These are phyloP conservation scores for Ampelomyces quisqualis DNA, from an alignment of 2,329 filamentous ascomycete species.

Conservation along the genomic window DNA sequence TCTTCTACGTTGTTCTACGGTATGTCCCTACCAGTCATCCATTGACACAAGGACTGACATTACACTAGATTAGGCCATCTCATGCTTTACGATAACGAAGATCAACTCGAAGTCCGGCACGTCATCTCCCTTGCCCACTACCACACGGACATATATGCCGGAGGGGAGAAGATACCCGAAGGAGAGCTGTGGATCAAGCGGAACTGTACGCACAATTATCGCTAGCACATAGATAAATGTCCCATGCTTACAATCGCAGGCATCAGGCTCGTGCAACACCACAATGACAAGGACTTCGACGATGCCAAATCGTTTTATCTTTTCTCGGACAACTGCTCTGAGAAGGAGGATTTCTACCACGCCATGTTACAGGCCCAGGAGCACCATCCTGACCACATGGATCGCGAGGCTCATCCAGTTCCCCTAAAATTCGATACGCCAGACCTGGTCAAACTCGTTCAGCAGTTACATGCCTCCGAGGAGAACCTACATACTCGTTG, in stretches of 20 bases:
- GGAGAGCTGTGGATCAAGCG: conserved; percentile 95
- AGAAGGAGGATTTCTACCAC: conserved; percentile 98
- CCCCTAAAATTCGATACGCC: conserved; percentile 78
- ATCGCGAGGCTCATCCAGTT: conserved; percentile 59
- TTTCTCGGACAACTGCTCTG: conserved; percentile 92
- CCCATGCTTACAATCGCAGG: conserved; percentile 17
- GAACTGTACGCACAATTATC: conserved; percentile 58
- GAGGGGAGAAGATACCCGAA: conserved; percentile 75
- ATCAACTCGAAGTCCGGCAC: conserved; percentile 92
- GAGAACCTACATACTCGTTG: conserved; percentile 88
- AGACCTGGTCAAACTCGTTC: conserved; percentile 85
- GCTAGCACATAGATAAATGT: background rate
- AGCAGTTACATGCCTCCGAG: conserved; percentile 86
- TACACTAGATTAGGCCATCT: conserved; percentile 71
- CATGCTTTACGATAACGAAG: conserved; percentile 95
- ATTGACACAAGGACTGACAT: conserved; percentile 7
- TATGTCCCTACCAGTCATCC: conserved; percentile 45
- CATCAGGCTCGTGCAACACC: conserved; percentile 72
- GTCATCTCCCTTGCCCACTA: conserved; percentile 92
- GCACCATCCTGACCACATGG: conserved; percentile 57
- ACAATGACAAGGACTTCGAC: conserved; percentile 53
- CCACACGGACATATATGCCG: conserved; percentile 79
- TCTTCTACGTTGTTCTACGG: conserved; percentile 91
- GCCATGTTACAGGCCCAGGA: conserved; percentile 83
- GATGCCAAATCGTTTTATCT: conserved; percentile 86